Conservation (phyloP, 176 grass and related monocot species). For the Eleusine coracana region DNA sequence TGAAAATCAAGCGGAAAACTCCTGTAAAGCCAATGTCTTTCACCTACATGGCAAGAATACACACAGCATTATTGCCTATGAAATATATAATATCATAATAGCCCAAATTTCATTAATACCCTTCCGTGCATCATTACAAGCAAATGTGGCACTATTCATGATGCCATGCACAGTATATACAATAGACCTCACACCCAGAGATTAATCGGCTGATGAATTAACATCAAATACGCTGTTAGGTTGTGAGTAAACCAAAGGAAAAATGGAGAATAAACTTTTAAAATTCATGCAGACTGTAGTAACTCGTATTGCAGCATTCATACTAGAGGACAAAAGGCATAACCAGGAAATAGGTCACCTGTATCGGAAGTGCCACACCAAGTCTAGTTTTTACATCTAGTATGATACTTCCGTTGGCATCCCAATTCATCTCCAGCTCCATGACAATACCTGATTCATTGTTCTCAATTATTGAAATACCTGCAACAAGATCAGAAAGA, state of each 20-base stretch:
- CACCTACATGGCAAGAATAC: conserved; percentile 58
- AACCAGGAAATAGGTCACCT: conserved; percentile 57
- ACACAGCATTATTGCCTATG: conserved; percentile 28
- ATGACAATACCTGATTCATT: conserved; percentile 73
- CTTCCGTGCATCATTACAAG: background rate
- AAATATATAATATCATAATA: conserved; percentile 1
- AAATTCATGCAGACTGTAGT: background rate
- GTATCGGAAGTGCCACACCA: conserved; percentile 90
- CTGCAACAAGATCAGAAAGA: conserved; percentile 43
- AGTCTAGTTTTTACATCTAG: conserved; percentile 92
- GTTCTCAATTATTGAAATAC: conserved; percentile 88
- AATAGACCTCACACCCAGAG: background rate
- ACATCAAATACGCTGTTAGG: background rate
- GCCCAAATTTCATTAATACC: background rate
- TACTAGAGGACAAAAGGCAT: conserved; percentile 18
- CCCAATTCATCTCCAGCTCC: conserved; percentile 97
- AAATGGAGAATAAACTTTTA: background rate
- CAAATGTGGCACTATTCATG: background rate
- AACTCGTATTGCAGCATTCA: conserved; percentile 16
- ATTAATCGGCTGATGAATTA: conserved; percentile 22
- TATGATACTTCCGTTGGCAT: conserved; percentile 92
- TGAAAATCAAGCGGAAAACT: conserved; percentile 92
- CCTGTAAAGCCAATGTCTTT: conserved; percentile 89
- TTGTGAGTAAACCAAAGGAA: background rate
- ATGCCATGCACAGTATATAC: background rate